Percentiles rank a stretch among this genome's conserved stretches.
Conservation (phyloP, 257 asterid genomes). For the Forsythia viridissima region DNA sequence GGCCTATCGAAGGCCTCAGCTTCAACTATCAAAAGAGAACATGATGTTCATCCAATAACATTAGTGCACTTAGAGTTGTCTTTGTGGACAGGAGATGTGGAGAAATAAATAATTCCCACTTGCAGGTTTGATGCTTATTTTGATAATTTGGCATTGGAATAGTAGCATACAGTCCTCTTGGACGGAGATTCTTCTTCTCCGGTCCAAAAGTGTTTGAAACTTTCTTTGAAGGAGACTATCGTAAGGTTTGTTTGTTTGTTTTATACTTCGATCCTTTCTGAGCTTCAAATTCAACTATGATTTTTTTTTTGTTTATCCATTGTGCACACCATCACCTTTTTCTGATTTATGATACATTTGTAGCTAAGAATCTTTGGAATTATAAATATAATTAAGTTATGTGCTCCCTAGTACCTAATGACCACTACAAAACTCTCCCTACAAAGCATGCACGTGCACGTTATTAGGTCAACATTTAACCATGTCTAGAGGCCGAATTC, state of each 20-base stretch:
- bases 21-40: too few species aligned
- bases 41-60: neutral
- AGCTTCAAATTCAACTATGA: neutral
- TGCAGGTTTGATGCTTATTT: neutral
- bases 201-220: neutral
- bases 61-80: neutral
- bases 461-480: neutral
- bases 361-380: neutral
- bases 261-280: neutral
- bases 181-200: neutral
- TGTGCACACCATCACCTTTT: neutral
- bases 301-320: neutral
- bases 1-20: neutral
- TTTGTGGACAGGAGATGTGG: neutral
- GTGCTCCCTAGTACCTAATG: neutral
- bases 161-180: neutral
- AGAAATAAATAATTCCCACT: neutral
- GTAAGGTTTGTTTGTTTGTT: neutral
- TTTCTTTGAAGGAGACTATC: neutral
- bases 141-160: neutral
- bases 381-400: neutral
- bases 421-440: too few species aligned
- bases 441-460: too few species aligned
- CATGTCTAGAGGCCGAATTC: neutral
- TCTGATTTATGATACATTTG: neutral